Evolutionary conservation across 1,139 yeast genomes (phyloP).

Genomic region (Taphrina pruni): DNA sequence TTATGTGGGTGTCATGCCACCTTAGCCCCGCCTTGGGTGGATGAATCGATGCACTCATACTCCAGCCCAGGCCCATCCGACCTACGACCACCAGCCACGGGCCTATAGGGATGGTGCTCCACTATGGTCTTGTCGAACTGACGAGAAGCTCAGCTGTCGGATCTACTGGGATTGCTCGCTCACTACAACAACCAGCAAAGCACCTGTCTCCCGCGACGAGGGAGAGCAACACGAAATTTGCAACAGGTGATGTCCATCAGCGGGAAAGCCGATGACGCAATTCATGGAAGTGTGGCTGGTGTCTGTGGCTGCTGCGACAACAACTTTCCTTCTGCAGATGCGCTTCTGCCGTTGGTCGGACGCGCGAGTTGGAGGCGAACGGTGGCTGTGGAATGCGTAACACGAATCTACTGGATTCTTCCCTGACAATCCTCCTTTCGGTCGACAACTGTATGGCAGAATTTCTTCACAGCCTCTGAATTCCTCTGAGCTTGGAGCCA

Average conservation of each 20-base stretch:
- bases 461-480: no score
- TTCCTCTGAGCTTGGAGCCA: not conserved
- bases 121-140: not conserved
- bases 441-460: no score
- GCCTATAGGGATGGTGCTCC: not conserved
- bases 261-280: conserved; percentile 6
- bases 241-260: no score
- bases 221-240: no score
- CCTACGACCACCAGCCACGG: not conserved
- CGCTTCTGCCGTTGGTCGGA: not conserved
- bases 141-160: not conserved
- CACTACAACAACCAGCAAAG: not conserved
- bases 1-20: conserved; percentile 15
- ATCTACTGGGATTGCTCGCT: not conserved
- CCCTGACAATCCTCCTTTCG: not conserved
- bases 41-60: not conserved
- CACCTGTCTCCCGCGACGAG: no score
- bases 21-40: not conserved
- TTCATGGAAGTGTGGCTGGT: not conserved
- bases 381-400: conserved; percentile 7
- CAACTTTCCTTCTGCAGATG: conserved; percentile 6
- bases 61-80: not conserved
- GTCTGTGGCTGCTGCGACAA: conserved; percentile 5
- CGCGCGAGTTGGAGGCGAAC: not conserved
- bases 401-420: not conserved